Evolutionary conservation across 257 asterid species (phyloP).

Genomic region (Lavandula angustifolia): DNA sequence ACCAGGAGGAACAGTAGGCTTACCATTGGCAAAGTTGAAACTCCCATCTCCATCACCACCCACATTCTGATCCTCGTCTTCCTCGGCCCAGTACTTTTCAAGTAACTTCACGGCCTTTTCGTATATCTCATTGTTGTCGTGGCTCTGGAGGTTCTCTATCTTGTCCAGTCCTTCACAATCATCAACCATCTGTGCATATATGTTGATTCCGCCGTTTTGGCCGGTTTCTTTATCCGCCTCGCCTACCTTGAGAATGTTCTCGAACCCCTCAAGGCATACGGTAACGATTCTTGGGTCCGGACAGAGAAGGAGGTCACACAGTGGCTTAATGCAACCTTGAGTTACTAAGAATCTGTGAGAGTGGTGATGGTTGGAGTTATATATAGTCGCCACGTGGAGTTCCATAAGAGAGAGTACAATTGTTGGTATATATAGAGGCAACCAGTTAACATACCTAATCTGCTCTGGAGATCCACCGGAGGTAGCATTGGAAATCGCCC

Average conservation of each 20-base stretch:
- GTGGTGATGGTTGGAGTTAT: slow-evolving; percentile 10
- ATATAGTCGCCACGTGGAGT: not conserved
- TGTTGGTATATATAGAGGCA: not conserved
- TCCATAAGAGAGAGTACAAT: not conserved
- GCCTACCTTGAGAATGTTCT: slow-evolving; percentile 80
- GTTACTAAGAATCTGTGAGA: slow-evolving; percentile 61
- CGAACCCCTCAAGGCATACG: slow-evolving; percentile 77
- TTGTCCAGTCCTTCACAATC: slow-evolving; percentile 83
- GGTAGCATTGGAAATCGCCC: slow-evolving; percentile 94
- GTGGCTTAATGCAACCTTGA: slow-evolving; percentile 76
- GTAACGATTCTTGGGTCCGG: slow-evolving; percentile 86
- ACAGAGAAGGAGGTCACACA: slow-evolving; percentile 74
- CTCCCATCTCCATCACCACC: slow-evolving; percentile 40
- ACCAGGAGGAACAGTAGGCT: slow-evolving; percentile 62
- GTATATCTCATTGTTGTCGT: slow-evolving; percentile 78
- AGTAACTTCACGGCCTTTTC: slow-evolving; percentile 79
- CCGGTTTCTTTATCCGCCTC: slow-evolving; percentile 64
- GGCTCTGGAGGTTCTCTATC: slow-evolving; percentile 76
- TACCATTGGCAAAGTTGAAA: slow-evolving; percentile 56
- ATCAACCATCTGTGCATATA: slow-evolving; percentile 55
- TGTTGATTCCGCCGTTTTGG: slow-evolving; percentile 48
- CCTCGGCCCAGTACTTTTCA: slow-evolving; percentile 85
- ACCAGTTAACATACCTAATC: slow-evolving; percentile 42
- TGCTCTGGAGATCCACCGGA: slow-evolving; percentile 84
- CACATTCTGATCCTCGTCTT: slow-evolving; percentile 59